Evolutionary conservation across 306 rosid genomes (phyloP).

Genomic region (Gastrolobium bilobum): DNA sequence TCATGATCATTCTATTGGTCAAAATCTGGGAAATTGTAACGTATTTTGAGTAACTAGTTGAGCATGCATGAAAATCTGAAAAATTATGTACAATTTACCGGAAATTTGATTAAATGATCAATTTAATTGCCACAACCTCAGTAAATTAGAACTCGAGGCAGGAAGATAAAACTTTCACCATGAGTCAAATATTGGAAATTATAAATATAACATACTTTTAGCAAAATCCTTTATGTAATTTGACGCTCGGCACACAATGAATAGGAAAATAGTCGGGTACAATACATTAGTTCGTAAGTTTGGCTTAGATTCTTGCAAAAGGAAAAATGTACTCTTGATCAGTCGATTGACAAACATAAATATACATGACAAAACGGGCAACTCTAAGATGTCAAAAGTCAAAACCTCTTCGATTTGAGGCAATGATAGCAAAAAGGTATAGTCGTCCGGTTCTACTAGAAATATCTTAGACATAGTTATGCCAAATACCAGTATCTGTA

Average conservation of each 20-base stretch:
- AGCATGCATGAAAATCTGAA: not conserved
- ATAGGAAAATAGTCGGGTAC: not conserved
- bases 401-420: constrained; percentile 15
- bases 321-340: not conserved
- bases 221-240: not conserved
- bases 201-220: not conserved
- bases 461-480: not conserved
- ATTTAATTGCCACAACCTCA: not conserved
- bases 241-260: not conserved
- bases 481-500: constrained; percentile 1
- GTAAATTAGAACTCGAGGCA: not conserved
- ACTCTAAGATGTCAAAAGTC: constrained; percentile 1
- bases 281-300: not conserved
- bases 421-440: constrained; percentile 2
- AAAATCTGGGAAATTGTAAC: not conserved
- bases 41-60: not conserved
- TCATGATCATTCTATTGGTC: no score
- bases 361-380: not conserved
- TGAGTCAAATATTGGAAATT: not conserved
- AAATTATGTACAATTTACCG: not conserved
- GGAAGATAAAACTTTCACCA: not conserved
- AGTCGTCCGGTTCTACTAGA: not conserved
- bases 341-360: not conserved
- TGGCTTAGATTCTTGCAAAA: not conserved
- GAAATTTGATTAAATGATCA: not conserved